Base-by-base conservation (phyloP, 2,329 filamentous ascomycete genomes). In the Aspergillus sp. region DNA sequence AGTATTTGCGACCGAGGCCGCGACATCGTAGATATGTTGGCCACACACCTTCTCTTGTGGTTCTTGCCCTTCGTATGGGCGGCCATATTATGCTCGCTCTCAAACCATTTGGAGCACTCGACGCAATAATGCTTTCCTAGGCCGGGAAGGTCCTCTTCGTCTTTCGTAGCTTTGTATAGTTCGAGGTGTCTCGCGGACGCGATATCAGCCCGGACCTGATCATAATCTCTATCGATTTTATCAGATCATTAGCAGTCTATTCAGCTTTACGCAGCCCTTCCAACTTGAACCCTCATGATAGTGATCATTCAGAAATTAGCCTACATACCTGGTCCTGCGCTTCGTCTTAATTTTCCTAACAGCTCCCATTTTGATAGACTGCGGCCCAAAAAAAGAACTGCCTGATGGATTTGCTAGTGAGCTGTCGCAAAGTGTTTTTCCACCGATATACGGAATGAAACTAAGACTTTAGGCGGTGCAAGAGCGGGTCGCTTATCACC, bases 41-140 rank as follows among this genome's bases (percentile, higher is more conserved):
- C n/a, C 15, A 67, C 73, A 54, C 72, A 92, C 91, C 90, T 90
- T 81, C 92, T 87, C 85, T 93, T 97, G 79, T 99, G 95, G 65
- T 91, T 91, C 80, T 97, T 99, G 69, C 91, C 92, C 76, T 90
- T 91, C 59, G 83, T 83, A 78, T 99, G 95, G 27, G 86, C 83
- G 38, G 84, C 82, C 60, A 96, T 81, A 68, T 91, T 96, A 69
- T 84, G 77, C 66, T 95, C 90, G 53, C 88, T 90, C 76, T 98
- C 94, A 75, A 96, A 98, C 89, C 91, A 98, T 80, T 96, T 98
- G 64, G 95, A 90, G 77, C 95, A 99, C 77, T 96, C 90, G 15
- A 90, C 83, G 77, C 95, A 99, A 78, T 97, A 98, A 75, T 88
- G 88, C 68, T 87, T 84, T 25, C 95, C 95, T 52, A 97, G 82